Base-by-base conservation (phyloP, 306 rosid species). In the Acmispon strigosus region DNA sequence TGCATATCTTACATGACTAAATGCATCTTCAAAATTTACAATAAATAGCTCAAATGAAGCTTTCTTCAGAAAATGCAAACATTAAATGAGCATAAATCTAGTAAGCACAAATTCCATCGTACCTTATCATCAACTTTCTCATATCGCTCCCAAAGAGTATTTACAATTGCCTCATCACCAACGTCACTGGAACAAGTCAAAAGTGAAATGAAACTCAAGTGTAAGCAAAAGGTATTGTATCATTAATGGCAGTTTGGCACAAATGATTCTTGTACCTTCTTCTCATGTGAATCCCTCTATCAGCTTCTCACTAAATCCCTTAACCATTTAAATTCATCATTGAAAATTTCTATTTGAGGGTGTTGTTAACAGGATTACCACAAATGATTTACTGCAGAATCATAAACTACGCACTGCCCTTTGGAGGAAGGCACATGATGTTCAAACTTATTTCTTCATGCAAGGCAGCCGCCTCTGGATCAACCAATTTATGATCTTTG, bases 161-260 rank as follows among this genome's bases (percentile, higher is more conserved):
- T 90, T 53, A 94, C 68, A 78, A 94, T 86, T 17, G 89, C 98
- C 84, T 94, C 98, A 19, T 94, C 94, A 15, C 97, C 98, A 71
- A 76, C 82, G 69, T 89, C 97, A 82, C 98, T 94, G 81, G 69
- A 77, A 76, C 69, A 73, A 53, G 44, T 61, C 6, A 61, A 75
- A 75, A 72, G 22, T 52, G 39, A 65, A 60, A 80, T 45, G 63
- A 51, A 71, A 69, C 52, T 60, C 41, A 22, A 12, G 20, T 15
- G 43, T 24, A 37, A 49, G 67, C 14, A 78, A 69, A 72, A 72
- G n/a, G 22, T 13, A 59, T 51, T 19, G 42, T 32, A 50, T 56
- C 60, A 43, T 22, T 17, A 51, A 32, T 39, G 4, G 10, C 44
- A 39, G 10, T 39, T 42, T 17, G 18, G 32, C 64, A 69, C 72